Base-by-base conservation (phyloP, 768 basidiomycete species). In the Ramaria sp. region DNA sequence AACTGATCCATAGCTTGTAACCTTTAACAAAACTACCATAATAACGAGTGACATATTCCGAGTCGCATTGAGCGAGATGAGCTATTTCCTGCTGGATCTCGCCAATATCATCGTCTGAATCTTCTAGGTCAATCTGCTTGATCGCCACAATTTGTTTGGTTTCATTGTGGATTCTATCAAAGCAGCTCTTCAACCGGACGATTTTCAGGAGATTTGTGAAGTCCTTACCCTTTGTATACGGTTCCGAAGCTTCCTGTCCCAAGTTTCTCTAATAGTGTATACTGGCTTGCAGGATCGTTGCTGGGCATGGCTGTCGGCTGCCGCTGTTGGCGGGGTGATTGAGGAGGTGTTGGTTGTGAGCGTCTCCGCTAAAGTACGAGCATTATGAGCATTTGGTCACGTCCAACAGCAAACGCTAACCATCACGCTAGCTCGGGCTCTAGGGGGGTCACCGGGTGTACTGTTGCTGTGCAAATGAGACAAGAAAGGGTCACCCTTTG, bases 61-160 rank as follows among this genome's bases (percentile, higher is more conserved):
- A 97, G 66, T 94, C 92, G 71, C 93, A 95, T 61, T 88, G 88
- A 0, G 93, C 90, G 27, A 99, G 77, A 67, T 89, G 96, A 18
- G 93, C 88, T 60, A 99, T 99, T 68, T 99, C 96, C 67, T 92
- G 90, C 65, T 99, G 96, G 48, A 99, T 99, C 69, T 99, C 96
- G 16, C 88, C 83, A 60, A 99, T 98, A 67, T 98, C 96, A 65
- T 99, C 96, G 69, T 97, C 94, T 24, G 93, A 91, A 69, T 96
- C 90, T 69, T 99, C 96, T 57, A 99, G 75, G 72, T 98, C 95
- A 66, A 99, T 98, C 69, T 97, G 93, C 70, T 99, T 99, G 64
- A 99, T 89, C 43, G 96, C 96, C 15, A 99, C 96, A 57, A 90
- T 85, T 70, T 95, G 85, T 66, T 88, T 85, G 10, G 91, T 88